Evolutionary conservation across 306 rosid genomes (phyloP).

Genomic region (Lupinus albus): DNA sequence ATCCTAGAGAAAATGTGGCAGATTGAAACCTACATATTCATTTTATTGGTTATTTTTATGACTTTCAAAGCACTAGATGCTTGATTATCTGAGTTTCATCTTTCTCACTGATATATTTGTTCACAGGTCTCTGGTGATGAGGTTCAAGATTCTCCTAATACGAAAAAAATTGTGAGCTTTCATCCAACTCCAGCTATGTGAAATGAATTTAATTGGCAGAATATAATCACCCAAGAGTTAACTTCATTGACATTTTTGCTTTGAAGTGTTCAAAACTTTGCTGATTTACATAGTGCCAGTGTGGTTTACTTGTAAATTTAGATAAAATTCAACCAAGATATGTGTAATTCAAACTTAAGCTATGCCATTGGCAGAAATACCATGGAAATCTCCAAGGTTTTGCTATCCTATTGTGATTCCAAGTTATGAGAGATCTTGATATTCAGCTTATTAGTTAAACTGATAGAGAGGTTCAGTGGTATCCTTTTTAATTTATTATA

Average conservation of each 20-base stretch:
- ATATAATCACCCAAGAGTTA: neutral
- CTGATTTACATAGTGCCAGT: neutral
- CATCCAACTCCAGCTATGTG: neutral
- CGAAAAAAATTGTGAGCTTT: conserved; percentile 62
- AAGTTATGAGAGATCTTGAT: neutral
- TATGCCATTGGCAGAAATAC: neutral
- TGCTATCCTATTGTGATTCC: conserved; percentile 1
- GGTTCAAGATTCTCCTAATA: conserved; percentile 48
- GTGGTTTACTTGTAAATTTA: neutral
- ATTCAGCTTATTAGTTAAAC: neutral
- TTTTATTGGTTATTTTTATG: neutral
- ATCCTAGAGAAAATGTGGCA: neutral
- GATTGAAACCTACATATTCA: neutral
- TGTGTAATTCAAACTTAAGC: neutral
- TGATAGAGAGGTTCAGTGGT: neutral
- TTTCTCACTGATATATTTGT: conserved; percentile 34
- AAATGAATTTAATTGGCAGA: conserved; percentile 27
- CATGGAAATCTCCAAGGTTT: neutral
- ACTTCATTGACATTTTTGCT: neutral
- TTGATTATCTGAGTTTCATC: conserved; percentile 3
- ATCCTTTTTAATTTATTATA: neutral
- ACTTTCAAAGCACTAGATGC: neutral
- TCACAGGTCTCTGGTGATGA: conserved; percentile 57
- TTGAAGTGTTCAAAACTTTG: neutral
- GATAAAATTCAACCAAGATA: conserved; percentile 17